These are phyloP conservation scores for Cinnamomum chago DNA, from an alignment of 164 flowering plant species.

Conservation along the genomic window DNA sequence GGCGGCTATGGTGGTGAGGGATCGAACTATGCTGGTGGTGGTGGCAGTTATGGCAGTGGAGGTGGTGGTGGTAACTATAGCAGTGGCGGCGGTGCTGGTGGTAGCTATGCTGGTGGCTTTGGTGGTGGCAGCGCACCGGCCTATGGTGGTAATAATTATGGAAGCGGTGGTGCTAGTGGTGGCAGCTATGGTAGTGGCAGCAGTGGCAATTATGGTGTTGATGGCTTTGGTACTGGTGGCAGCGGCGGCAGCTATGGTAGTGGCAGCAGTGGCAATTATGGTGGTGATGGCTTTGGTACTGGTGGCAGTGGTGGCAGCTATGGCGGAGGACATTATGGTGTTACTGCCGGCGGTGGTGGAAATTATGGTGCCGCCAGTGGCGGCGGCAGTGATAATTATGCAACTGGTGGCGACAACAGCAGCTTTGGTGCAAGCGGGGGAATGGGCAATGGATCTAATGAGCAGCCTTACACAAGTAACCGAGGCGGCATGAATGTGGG, in stretches of 20 bases:
- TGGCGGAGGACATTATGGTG: too few species aligned
- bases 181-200: background rate
- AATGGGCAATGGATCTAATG: background rate
- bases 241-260: too few species aligned
- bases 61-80: background rate
- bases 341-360: too few species aligned
- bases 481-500: background rate
- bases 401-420: background rate
- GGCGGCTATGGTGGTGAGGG: background rate
- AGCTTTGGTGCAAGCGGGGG: background rate
- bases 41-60: conserved; percentile 11
- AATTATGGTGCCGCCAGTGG: background rate
- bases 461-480: background rate
- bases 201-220: background rate
- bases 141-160: background rate
- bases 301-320: too few species aligned
- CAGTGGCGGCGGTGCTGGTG: background rate
- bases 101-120: background rate
- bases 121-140: background rate
- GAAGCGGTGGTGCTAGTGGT: conserved; percentile 1
- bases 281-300: too few species aligned
- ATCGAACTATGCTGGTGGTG: background rate
- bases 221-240: conserved; percentile 1
- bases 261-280: too few species aligned
- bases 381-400: background rate